Evolutionary conservation across 1,284 basidiomycete species (phyloP).

Genomic region (Inonotus hispidus): DNA sequence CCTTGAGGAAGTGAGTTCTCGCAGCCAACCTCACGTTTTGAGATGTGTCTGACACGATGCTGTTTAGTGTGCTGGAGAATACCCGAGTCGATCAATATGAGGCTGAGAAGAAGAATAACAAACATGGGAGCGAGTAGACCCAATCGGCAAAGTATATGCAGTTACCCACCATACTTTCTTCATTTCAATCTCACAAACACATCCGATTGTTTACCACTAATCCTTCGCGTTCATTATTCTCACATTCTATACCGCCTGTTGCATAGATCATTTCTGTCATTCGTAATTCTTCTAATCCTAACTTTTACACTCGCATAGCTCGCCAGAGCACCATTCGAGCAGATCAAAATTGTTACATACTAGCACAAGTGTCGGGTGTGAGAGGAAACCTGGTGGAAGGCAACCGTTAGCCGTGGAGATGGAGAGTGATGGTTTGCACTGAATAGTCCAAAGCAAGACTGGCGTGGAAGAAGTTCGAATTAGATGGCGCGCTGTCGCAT

Average conservation of each 20-base stretch:
- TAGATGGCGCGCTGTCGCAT: slow-evolving; percentile 85
- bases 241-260: neutral
- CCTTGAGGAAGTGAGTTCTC: slow-evolving; percentile 48
- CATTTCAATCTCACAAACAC: neutral
- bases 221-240: neutral
- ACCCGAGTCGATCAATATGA: slow-evolving; percentile 52
- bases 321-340: neutral
- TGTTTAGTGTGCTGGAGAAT: slow-evolving; percentile 34
- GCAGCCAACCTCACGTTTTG: neutral
- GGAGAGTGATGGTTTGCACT: neutral
- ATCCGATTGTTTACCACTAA: neutral
- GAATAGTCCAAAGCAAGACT: neutral
- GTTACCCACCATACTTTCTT: neutral
- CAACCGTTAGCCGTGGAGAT: neutral
- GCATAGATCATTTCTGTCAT: neutral
- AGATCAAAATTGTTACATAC: too few species aligned
- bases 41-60: slow-evolving; percentile 3
- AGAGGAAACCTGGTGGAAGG: too few species aligned
- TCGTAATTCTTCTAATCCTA: neutral
- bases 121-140: slow-evolving; percentile 21
- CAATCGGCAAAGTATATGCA: neutral
- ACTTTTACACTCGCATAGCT: neutral
- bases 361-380: neutral
- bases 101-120: slow-evolving; percentile 30
- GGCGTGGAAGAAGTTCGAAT: neutral